Base-by-base conservation (phyloP, 176 grass and related monocot genomes). In the Ensete glaucum region DNA sequence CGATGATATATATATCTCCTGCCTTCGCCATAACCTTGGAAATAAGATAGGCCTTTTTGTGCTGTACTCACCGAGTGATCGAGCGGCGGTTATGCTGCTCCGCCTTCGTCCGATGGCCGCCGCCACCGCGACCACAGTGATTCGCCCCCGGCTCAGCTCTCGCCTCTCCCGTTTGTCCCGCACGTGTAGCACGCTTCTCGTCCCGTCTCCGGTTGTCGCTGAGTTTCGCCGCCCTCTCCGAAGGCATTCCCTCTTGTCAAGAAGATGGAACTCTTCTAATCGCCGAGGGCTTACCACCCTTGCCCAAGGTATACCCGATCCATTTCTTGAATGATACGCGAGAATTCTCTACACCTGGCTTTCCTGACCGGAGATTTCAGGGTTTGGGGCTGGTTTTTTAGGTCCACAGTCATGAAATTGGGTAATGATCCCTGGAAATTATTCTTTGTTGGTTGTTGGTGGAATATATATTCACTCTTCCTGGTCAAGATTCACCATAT, bases 81-180 rank as follows among this genome's bases (percentile, higher is more conserved):
- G 34, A 43, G 34, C 16, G 22, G 19, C 70, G 64, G 69, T 58
- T 23, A 90, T 93, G 91, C 78, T 90, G 74, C 85, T 85, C 64
- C 87, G 91, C 85, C 76, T 88, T 62, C 83, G 81, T 57, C 80
- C 80, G 69, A 79, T 76, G 77, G 62, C 29, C 34, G 60, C 52
- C 58, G 52, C 80, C 80, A 73, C 74, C 78, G 25, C 85, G 26
- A 52, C 83, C 2, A 68, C 79, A 8, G 70, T 73, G 29, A 76
- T 79, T 50, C 29, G 88, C 67, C 63, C 81, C 0, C 74, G 60
- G 10, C 71, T 88, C 49, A 27, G 75, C 62, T 62, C 77, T 73
- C 9, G 21, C 10, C 11, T 55, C 24, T 75, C 51, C 25, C 19
- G 52, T 1, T 75, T 69, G 1, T 73, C 80, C 75, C 27, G 2